Evolutionary conservation across 306 rosid genomes (phyloP), one percentile per base, ranked within the genome.

Genomic region (Inga leiocalycina): DNA sequence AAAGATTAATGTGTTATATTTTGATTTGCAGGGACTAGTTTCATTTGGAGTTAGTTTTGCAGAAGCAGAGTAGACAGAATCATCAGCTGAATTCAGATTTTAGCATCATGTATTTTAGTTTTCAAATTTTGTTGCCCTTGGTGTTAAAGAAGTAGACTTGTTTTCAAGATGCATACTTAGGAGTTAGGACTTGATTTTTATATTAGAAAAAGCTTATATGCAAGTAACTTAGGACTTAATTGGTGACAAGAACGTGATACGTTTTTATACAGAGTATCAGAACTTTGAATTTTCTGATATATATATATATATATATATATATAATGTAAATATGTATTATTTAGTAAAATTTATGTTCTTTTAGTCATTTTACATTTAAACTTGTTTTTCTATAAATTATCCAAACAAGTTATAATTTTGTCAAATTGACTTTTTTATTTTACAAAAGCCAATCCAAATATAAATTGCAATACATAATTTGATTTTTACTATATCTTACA

Each of bases 31-130:
- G 67, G 67, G 67, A 61, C 35, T 61, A 24, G 35, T 22, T 61
- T 61, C 67, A 22, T 10, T 2, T 10, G 67, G 34, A 22, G 34
- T 9, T 12, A n/a, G 27, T 57, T 57, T 3, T n/a, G 65, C 65
- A 57, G 30, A 57, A 57, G 27, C 30, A 57, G 30, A 57, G 67
- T 10, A 61, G 16, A 61, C 67, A 61, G 65, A n/a, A 22, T 61
- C 32, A 20, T 59, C 67, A 24, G 67, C 34, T 49, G 73, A n/a
- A 61, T 76, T 81, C 57, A 69, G 75, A 70, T 71, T 71, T 57
- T 35, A n/a, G 65, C 30, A n/a, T 22, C 27, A 20, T 56, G 64
- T 19, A 56, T 35, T 19, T 22, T n/a, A n/a, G 65, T n/a, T 56
- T 56, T 56, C 32, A 52, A 9, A 13, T 74, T 74, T 52, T 74